Evolutionary conservation across 441 rosid species (phyloP), one percentile per base, ranked within the genome.

Genomic region (Gossypium schwendimanii): DNA sequence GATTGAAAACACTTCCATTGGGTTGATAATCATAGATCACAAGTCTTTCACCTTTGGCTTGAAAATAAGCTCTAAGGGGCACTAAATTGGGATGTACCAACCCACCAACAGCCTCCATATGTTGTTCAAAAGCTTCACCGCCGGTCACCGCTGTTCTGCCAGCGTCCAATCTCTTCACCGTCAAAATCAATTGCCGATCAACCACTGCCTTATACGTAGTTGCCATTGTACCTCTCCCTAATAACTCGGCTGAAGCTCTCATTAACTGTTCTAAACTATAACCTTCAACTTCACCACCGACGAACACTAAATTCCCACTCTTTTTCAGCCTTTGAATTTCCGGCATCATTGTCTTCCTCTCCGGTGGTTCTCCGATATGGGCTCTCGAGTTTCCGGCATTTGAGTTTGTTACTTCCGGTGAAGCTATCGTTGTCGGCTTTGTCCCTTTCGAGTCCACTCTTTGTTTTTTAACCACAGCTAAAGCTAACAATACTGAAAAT

Each of bases 1-100:
- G 96, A 70, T 86, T 89, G 86, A 81, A 88, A 80, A 94, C 93
- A 73, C 98, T 91, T 67, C 98, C 98, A 61, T 94, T 91, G 72
- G 90, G 84, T 75, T 90, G 97, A 71, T 89, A 91, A 61, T 90
- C 94, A 57, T 83, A 91, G 79, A 90, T 78, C 14, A 91, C 85
- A 44, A 91, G 96, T 79, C 97, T 83, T 81, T 91, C 97, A 33
- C 93, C 94, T 23, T 83, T 84, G 0, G 94, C 91, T 79, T 90
- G 96, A 64, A 87, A 88, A 83, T 87, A 89, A 74, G 98, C 94
- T 76, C 88, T 79, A 6, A 90, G 65, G 0, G 93, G 93, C 5
- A 91, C 98, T 73, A 94, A 82, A 83, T 91, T 91, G 0, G 90
- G 88, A 73, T 94, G 98, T 67, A 87, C 77, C n/a, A 90, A 84